Base-by-base conservation (phyloP, 805 yeast genomes). In the Kodamaea laetipori region DNA sequence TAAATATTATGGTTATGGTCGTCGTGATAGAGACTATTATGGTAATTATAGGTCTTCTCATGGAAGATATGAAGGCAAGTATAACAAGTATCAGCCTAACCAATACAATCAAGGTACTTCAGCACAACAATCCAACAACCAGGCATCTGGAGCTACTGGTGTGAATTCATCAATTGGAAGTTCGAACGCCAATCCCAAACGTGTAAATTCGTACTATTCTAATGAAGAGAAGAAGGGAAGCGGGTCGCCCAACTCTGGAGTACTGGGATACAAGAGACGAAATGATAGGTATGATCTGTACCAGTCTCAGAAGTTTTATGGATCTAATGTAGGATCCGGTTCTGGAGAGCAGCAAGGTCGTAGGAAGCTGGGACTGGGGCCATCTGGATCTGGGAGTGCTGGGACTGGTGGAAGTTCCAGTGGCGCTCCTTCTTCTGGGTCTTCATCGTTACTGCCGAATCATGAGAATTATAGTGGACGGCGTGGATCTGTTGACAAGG, bases 241-340 rank as follows among this genome's bases (percentile, higher is more conserved):
- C 19, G 17, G 34, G 11, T 30, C 34, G 11, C 34, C 34, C 6
- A 30, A 30, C 10, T 13, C 26, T 34, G 27, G 15, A 12, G n/a
- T 30, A 44, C 16, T 21, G 28, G 34, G 34, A 9, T 42, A 47
- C 35, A 55, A 49, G 31, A 36, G 57, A 24, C 44, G 55, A 32
- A 46, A 26, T 9, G 61, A 56, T 25, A 45, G 61, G 38, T 54
- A 56, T 27, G 60, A 57, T 25, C 51, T 54, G 18, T 58, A 53
- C 31, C 36, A 52, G 12, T 48, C 53, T 17, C 46, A 46, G 32
- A 48, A 46, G 42, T 45, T 46, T 34, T 48, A 43, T 34, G 34
- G 34, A 5, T 13, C 34, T 4, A 17, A 17, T 5, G 34, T 30
- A 30, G 31, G 31, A 4, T 12, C 31, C 6, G 31, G 31, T 11